Evolutionary conservation across 352 stramenopile genomes (phyloP).

Genomic region (Pythium aristosporum): DNA sequence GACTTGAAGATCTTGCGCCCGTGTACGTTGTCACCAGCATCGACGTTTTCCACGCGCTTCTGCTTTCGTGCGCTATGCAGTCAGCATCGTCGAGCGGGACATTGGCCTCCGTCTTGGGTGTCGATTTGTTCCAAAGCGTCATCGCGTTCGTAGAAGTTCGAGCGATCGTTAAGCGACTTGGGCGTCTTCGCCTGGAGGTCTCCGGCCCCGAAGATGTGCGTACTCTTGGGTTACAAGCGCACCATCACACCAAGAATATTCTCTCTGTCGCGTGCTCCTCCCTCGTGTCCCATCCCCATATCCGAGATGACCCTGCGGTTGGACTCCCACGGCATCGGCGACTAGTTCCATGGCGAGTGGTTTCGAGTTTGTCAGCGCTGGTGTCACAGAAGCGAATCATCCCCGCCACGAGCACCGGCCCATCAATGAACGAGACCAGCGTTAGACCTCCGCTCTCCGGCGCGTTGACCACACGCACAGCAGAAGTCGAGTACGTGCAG

Average conservation of each 20-base stretch:
- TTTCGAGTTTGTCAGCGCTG: too few species aligned
- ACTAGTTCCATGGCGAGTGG: too few species aligned
- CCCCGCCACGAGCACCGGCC: too few species aligned
- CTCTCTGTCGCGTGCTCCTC: not conserved
- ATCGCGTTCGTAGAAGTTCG: slow-evolving; percentile 1
- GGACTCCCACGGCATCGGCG: too few species aligned
- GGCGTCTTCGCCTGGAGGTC: not conserved
- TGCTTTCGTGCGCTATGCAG: slow-evolving; percentile 22
- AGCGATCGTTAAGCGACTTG: not conserved
- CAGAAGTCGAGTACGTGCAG: slow-evolving; percentile 2
- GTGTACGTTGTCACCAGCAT: slow-evolving; percentile 11
- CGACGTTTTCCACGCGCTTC: slow-evolving; percentile 24
- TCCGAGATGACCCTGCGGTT: not conserved
- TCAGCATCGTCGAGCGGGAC: not conserved
- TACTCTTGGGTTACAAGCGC: too few species aligned
- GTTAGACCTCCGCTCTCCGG: too few species aligned
- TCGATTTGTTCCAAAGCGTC: slow-evolving; percentile 8
- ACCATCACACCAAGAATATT: not conserved
- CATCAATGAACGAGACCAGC: too few species aligned
- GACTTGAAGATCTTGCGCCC: slow-evolving; percentile 29
- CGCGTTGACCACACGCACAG: too few species aligned
- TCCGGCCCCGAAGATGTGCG: too few species aligned
- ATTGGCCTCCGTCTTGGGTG: not conserved
- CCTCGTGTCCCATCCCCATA: not conserved
- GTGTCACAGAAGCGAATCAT: too few species aligned